phyloP scores from a whole-genome alignment of 306 rosid species.

The Lathyrus sativus region DNA sequence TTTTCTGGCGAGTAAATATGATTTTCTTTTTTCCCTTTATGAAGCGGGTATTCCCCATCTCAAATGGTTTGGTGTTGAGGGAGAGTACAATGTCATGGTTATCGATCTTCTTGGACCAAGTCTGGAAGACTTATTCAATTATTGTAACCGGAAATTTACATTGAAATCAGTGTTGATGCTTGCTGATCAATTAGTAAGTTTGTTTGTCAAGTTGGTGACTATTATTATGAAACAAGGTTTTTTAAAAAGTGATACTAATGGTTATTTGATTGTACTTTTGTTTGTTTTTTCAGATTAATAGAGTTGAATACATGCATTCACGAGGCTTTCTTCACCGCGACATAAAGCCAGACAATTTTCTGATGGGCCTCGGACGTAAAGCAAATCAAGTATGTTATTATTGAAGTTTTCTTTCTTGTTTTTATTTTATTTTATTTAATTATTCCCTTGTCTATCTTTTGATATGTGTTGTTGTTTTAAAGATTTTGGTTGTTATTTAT shows the following conservation, averaged over 20 bases:
- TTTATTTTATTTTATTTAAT: not conserved
- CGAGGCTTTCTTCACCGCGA: slow-evolving; percentile 99
- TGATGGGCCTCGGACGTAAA: slow-evolving; percentile 97
- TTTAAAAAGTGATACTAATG: slow-evolving; percentile 27
- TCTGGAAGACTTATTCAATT: slow-evolving; percentile 95
- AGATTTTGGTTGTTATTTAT: too few relatives aligned
- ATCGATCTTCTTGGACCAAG: slow-evolving; percentile 99
- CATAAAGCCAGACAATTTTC: slow-evolving; percentile 96
- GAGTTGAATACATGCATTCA: slow-evolving; percentile 99
- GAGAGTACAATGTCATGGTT: slow-evolving; percentile 94
- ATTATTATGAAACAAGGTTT: slow-evolving; percentile 23
- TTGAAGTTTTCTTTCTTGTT: not conserved
- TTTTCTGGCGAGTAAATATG: slow-evolving; percentile 38
- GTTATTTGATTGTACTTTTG: slow-evolving; percentile 16
- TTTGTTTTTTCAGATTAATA: slow-evolving; percentile 75
- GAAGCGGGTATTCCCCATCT: slow-evolving; percentile 98
- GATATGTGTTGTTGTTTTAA: too few relatives aligned
- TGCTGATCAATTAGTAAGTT: slow-evolving; percentile 96
- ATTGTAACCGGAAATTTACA: slow-evolving; percentile 85
- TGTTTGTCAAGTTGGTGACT: slow-evolving; percentile 14
- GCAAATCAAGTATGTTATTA: slow-evolving; percentile 81
- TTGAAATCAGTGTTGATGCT: slow-evolving; percentile 96
- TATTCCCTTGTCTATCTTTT: not conserved
- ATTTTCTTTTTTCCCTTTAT: slow-evolving; percentile 42
- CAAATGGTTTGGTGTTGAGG: slow-evolving; percentile 98